Percentiles rank a stretch among this genome's conserved stretches.
phyloP scores from a whole-genome alignment of 257 asterid genomes.

The Scutellaria baicalensis region DNA sequence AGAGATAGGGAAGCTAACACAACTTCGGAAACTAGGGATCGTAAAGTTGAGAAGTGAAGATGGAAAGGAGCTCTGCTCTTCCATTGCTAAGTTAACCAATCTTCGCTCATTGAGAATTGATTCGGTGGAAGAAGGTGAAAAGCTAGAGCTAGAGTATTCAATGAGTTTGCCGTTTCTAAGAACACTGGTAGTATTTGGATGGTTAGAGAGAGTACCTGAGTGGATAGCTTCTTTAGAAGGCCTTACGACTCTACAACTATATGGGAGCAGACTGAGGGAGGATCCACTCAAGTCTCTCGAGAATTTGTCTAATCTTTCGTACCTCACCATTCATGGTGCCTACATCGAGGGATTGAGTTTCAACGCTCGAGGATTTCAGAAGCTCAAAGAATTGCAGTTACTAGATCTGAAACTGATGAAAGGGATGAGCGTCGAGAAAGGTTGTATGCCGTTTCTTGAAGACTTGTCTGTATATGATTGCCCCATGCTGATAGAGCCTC shows the following conservation, averaged over 20 bases:
- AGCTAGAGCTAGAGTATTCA: not conserved
- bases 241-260: too few species aligned
- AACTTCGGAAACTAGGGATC: constrained; percentile 11
- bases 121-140: not conserved
- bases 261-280: too few species aligned
- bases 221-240: too few species aligned
- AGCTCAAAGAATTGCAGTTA: not conserved
- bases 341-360: not conserved
- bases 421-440: not conserved
- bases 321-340: not conserved
- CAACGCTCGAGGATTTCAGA: not conserved
- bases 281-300: too few species aligned
- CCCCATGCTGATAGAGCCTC: too few species aligned
- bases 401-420: not conserved
- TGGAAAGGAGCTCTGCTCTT: constrained; percentile 20
- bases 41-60: constrained; percentile 23
- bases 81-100: constrained; percentile 9
- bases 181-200: not conserved
- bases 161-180: not conserved
- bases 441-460: not conserved
- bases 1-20: constrained; percentile 16
- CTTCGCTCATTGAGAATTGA: not conserved
- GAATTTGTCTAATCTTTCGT: not conserved
- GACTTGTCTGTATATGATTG: too few species aligned
- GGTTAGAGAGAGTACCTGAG: constrained; percentile 6